phyloP scores from a whole-genome alignment of 768 basidiomycete species.

The Hortiboletus flavorubellus region DNA sequence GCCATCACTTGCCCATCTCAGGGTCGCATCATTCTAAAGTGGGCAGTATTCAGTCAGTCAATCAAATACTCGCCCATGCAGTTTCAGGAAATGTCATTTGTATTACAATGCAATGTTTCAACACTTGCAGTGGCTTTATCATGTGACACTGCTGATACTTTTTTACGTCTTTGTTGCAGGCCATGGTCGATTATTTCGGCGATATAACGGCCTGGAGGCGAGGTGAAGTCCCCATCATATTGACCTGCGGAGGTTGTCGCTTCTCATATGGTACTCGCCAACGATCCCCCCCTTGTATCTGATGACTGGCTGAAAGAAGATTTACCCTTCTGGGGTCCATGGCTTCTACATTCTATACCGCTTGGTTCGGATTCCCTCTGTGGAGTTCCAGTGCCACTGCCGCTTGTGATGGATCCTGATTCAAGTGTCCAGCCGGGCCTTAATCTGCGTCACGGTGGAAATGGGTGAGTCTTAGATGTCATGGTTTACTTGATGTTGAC shows the following conservation, averaged over 20 bases:
- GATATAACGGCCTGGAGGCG: neutral
- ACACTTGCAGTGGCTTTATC: neutral
- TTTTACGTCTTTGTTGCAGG: neutral
- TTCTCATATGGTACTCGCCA: neutral
- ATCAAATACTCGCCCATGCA: neutral
- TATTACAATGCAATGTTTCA: neutral
- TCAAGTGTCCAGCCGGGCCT: neutral
- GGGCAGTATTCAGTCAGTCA: neutral
- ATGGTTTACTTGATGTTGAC: neutral
- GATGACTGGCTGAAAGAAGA: neutral
- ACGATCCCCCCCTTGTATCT: neutral
- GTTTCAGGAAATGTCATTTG: neutral
- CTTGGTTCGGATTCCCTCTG: neutral
- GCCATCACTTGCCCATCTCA: slow-evolving; percentile 3
- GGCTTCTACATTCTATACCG: neutral
- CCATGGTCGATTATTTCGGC: too few species aligned
- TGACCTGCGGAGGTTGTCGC: neutral
- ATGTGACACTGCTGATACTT: neutral
- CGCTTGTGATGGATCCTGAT: too few species aligned
- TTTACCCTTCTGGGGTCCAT: neutral
- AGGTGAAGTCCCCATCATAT: neutral
- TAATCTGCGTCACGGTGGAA: neutral
- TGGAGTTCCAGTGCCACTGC: neutral
- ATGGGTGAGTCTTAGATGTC: neutral
- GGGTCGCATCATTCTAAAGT: slow-evolving; percentile 24